Evolutionary conservation across 805 yeast species (phyloP), one percentile per base, ranked within the genome.

Genomic region (Deakozyma indianensis): DNA sequence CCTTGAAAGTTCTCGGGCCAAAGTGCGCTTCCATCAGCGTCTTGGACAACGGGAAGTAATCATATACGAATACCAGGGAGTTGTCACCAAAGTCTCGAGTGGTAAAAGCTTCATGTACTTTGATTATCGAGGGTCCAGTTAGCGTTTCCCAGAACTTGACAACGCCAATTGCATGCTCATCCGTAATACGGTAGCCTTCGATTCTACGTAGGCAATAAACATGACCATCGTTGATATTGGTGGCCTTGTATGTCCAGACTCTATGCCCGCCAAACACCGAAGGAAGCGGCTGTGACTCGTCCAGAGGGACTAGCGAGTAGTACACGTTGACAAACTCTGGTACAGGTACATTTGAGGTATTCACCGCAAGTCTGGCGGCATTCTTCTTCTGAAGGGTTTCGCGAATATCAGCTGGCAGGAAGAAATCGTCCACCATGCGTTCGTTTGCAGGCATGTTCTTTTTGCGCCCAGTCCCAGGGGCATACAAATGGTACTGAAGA

Each of bases 221-320:
- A 40, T 72, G 71, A 2, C 96, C 96, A 60, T 87, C 90, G 9
- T 63, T 51, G 56, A 81, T 83, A 4, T 92, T 83, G 53, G 78
- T 74, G 3, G 83, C 94, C 63, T 88, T 88, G 66, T 81, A 90
- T 14, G 81, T 64, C 32, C 81, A 69, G 41, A 79, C 75, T 2
- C 73, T 67, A 47, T 73, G 71, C 1, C 81, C 77, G 65, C 75
- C 77, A 29, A 64, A 57, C n/a, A 48, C 54, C 32, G 44, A 43
- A 7, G 41, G 29, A 22, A 51, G 52, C 5, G 35, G 27, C 20
- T 50, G 48, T 22, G 48, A 62, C 23, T 65, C 66, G 59, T 86
- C 95, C 38, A 90, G 68, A 2, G 95, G 95, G 24, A 80, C 87
- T 47, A 90, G 69, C 20, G 92, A 80, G 62, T 85, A 94, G 63